These are phyloP conservation scores for Austroboletus novae-zelandiae DNA, from an alignment of 1,284 basidiomycete genomes.

Conservation along the genomic window DNA sequence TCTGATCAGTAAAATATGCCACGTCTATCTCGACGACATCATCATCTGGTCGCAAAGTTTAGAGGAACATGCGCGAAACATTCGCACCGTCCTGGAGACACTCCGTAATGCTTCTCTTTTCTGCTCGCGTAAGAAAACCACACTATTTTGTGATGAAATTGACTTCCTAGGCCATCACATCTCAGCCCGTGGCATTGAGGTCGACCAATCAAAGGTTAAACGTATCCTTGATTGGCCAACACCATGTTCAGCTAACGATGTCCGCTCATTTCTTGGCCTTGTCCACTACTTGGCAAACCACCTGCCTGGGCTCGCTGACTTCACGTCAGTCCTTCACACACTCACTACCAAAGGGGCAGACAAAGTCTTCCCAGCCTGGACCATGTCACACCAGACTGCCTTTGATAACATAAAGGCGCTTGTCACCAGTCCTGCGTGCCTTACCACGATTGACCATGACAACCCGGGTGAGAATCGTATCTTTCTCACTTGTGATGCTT, in stretches of 20 bases:
- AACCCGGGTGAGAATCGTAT: slow-evolving; percentile 31
- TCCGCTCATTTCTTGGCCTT: background rate
- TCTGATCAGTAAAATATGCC: background rate
- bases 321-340: background rate
- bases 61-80: background rate
- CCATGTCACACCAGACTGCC: slow-evolving; percentile 28
- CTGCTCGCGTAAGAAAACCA: background rate
- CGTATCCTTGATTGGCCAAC: background rate
- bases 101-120: background rate
- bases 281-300: background rate
- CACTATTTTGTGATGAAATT: background rate
- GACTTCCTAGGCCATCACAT: background rate
- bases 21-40: too few species aligned
- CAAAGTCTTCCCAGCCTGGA: slow-evolving; percentile 29
- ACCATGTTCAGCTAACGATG: background rate
- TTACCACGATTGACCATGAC: slow-evolving; percentile 26
- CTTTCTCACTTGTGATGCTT: slow-evolving; percentile 39
- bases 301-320: background rate
- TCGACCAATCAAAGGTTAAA: background rate
- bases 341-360: background rate
- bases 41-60: background rate
- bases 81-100: background rate
- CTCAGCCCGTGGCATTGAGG: background rate
- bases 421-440: slow-evolving; percentile 24
- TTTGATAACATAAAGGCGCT: slow-evolving; percentile 40